These are phyloP conservation scores for Nicotiana sylvestris DNA, from an alignment of 257 asterid genomes.

Conservation along the genomic window DNA sequence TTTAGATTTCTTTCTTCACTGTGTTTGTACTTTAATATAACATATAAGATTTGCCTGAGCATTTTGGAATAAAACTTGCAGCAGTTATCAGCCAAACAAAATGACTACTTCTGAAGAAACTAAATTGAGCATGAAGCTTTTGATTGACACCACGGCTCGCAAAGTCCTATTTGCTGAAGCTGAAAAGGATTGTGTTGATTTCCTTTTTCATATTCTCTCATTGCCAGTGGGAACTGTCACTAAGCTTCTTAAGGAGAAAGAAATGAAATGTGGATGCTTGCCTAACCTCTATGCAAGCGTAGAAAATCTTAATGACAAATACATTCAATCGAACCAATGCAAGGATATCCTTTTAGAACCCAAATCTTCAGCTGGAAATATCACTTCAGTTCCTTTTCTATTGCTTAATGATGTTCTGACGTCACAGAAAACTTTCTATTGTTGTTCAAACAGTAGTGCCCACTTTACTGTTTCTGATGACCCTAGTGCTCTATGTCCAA, in stretches of 20 bases:
- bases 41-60: background rate
- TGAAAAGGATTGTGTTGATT: constrained; percentile 30
- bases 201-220: constrained; percentile 32
- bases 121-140: constrained; percentile 34
- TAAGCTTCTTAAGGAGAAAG: constrained; percentile 12
- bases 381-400: constrained; percentile 14
- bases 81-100: background rate
- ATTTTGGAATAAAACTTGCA: background rate
- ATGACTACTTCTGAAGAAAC: background rate
- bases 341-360: constrained; percentile 30
- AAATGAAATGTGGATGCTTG: constrained; percentile 25
- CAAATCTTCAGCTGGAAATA: background rate
- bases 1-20: background rate
- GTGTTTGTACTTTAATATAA: background rate
- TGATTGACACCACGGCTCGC: constrained; percentile 23
- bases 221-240: constrained; percentile 24
- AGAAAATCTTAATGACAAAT: constrained; percentile 18
- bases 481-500: constrained; percentile 18
- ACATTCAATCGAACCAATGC: constrained; percentile 9
- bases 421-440: background rate
- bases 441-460: background rate
- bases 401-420: background rate
- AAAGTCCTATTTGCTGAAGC: constrained; percentile 43
- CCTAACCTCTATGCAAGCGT: constrained; percentile 28
- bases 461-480: constrained; percentile 4